phyloP scores from a whole-genome alignment of 2,329 filamentous ascomycete species.

The Aspergillus sclerotialis region DNA sequence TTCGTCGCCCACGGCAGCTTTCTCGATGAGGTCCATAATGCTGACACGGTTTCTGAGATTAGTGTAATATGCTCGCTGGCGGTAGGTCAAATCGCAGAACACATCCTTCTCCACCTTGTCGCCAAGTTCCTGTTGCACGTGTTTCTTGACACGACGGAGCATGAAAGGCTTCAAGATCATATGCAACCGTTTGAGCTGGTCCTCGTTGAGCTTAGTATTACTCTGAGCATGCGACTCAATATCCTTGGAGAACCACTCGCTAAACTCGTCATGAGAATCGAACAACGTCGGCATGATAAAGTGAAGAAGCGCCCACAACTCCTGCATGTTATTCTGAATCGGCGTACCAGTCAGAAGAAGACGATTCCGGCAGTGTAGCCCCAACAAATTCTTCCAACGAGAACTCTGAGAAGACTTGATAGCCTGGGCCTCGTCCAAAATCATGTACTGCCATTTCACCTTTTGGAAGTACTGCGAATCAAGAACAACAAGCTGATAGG shows the following conservation, averaged over 20 bases:
- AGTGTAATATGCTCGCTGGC: conserved; percentile 87
- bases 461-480: conserved; percentile 98
- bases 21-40: conserved; percentile 97
- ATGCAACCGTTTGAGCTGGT: conserved; percentile 91
- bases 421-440: conserved; percentile 94
- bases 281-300: conserved; percentile 99
- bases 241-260: conserved; percentile 48
- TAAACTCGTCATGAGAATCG: conserved; percentile 51
- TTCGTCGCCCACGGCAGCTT: conserved; percentile 88
- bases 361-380: conserved; percentile 92
- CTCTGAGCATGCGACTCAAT: conserved; percentile 98
- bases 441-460: conserved; percentile 99
- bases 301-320: conserved; percentile 93
- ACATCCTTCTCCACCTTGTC: conserved; percentile 98
- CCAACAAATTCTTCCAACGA: conserved; percentile 89
- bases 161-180: conserved; percentile 99
- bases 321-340: conserved; percentile 99
- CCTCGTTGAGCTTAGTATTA: conserved; percentile 98
- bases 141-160: conserved; percentile 98
- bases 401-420: conserved; percentile 98
- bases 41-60: conserved; percentile 95
- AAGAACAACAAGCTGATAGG: conserved; percentile 92
- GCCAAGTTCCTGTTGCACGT: conserved; percentile 96
- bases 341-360: conserved; percentile 91
- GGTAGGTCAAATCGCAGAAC: conserved; percentile 94